Conservation (phyloP, 306 rosid species). For the Mimosa bimucronata region DNA sequence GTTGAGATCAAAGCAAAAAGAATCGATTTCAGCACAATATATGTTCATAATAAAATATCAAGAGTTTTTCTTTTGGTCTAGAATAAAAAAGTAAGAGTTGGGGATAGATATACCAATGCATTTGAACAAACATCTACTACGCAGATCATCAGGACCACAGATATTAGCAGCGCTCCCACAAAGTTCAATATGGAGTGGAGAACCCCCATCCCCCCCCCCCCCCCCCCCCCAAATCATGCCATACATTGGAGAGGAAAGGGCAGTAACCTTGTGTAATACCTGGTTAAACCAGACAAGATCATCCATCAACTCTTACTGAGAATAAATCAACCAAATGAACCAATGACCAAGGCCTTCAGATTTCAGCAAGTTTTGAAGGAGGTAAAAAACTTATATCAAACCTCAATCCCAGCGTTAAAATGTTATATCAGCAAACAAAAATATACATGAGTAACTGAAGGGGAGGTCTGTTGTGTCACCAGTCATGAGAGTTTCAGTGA, state of each 20-base stretch:
- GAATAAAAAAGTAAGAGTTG: background rate
- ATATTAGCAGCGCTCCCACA: background rate
- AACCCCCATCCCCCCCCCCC: too few species aligned
- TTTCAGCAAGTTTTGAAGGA: background rate
- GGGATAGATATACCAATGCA: background rate
- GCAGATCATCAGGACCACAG: background rate
- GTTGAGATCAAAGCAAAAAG: background rate
- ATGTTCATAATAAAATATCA: background rate
- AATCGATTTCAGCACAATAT: background rate
- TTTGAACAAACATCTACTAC: background rate
- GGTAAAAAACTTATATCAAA: background rate
- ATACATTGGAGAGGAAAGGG: background rate
- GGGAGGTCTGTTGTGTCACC: background rate
- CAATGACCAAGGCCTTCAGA: too few species aligned
- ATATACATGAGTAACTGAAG: background rate
- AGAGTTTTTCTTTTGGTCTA: background rate
- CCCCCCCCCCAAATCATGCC: too few species aligned
- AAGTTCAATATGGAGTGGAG: background rate
- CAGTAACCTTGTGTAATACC: background rate
- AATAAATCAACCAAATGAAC: background rate
- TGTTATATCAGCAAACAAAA: background rate
- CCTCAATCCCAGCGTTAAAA: background rate
- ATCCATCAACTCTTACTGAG: background rate
- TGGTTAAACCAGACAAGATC: background rate
- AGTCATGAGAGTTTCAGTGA: background rate